phyloP scores from a whole-genome alignment of 108 stramenopile genomes.

The Cyclotella atomus region DNA sequence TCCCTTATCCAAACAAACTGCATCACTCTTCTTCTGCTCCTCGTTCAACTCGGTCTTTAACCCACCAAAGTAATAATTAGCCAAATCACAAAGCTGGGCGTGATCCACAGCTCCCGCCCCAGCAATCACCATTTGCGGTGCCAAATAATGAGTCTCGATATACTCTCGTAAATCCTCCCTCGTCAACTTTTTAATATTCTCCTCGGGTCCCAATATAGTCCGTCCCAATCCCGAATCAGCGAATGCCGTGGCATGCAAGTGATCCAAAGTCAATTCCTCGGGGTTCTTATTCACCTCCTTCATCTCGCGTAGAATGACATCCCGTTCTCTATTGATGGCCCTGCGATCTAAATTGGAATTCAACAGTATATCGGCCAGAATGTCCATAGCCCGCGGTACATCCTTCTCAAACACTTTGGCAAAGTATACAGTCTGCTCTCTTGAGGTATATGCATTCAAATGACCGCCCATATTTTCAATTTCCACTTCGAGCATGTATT shows the following conservation, averaged over 20 bases:
- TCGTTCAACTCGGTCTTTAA: slow-evolving; percentile 67
- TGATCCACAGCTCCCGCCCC: slow-evolving; percentile 98
- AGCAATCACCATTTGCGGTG: slow-evolving; percentile 97
- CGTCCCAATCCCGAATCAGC: slow-evolving; percentile 93
- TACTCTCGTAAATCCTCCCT: slow-evolving; percentile 88
- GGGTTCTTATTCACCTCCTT: slow-evolving; percentile 98
- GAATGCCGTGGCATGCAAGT: slow-evolving; percentile 98
- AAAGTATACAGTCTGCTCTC: slow-evolving; percentile 99
- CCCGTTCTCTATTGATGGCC: slow-evolving; percentile 95
- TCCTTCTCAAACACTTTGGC: slow-evolving; percentile 98
- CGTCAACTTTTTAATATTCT: slow-evolving; percentile 90
- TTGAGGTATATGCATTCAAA: slow-evolving; percentile 97
- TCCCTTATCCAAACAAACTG: slow-evolving; percentile 90
- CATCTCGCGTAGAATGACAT: slow-evolving; percentile 99
- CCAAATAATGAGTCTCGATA: slow-evolving; percentile 98
- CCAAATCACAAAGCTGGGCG: slow-evolving; percentile 84
- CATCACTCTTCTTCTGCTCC: slow-evolving; percentile 65
- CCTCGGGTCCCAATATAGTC: slow-evolving; percentile 96
- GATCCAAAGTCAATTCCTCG: slow-evolving; percentile 98
- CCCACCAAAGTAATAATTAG: slow-evolving; percentile 90
- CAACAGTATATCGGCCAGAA: slow-evolving; percentile 95
- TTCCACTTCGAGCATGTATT: slow-evolving; percentile 95
- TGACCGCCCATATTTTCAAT: slow-evolving; percentile 99
- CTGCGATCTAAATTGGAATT: slow-evolving; percentile 85
- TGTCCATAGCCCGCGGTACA: slow-evolving; percentile 93